Conservation (phyloP, 495 filamentous ascomycete genomes). For the Tuber brumale region DNA sequence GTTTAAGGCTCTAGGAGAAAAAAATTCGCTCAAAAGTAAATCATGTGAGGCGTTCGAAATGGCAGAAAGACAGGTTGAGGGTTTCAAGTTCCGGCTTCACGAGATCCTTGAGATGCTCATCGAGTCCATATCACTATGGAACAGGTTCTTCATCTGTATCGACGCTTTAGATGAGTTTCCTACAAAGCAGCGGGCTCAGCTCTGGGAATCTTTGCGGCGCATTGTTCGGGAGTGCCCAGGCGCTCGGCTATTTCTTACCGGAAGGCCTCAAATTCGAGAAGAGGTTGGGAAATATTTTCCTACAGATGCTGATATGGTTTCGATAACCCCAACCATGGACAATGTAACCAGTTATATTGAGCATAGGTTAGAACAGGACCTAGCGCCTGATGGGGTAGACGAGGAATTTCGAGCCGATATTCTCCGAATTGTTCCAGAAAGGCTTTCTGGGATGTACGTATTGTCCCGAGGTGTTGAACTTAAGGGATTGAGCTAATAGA, state of each 20-base stretch:
- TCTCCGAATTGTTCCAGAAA: not conserved
- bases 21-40: not conserved
- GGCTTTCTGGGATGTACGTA: not conserved
- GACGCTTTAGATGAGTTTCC: not conserved
- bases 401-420: not conserved
- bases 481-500: not conserved
- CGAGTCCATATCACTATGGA: not conserved
- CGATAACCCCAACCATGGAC: not conserved
- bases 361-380: not conserved
- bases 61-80: not conserved
- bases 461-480: not conserved
- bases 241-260: not conserved
- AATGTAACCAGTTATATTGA: not conserved
- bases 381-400: not conserved
- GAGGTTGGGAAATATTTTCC: not conserved
- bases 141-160: not conserved
- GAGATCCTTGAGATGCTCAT: not conserved
- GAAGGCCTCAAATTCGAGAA: not conserved
- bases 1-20: not conserved
- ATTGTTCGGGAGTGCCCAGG: not conserved
- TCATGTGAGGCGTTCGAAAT: not conserved
- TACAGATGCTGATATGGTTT: not conserved
- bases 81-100: not conserved
- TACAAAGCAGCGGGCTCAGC: not conserved
- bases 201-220: not conserved